Base-by-base conservation (phyloP, 2,329 filamentous ascomycete species). In the Periconia macrospinosa region DNA sequence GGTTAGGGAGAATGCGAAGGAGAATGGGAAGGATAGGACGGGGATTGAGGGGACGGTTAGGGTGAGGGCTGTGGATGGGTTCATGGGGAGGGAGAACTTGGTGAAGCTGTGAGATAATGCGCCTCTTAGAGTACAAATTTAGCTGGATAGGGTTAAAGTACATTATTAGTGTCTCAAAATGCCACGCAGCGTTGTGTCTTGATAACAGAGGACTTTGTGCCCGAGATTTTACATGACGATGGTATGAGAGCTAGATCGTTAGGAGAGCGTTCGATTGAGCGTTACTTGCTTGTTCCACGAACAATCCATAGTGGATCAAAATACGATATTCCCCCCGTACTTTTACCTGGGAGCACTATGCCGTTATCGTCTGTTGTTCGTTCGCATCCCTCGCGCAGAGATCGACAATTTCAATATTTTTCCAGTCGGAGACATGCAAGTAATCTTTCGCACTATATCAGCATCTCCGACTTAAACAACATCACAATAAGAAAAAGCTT, bases 351-450 rank as follows among this genome's bases (percentile, higher is more conserved):
- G 8, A 57, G 19, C 0, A 65, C 59, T 1, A 56, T 61, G 2
- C 65, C 61, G 11, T 61, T 57, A 41, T 65, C 64, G 20, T 69
- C 60, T 0, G 63, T 66, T 8, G 60, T 58, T 20, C 63, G 58
- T 30, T 52, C 43, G 0, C 58, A n/a, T 71, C 71, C 20, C 73
- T 71, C 55, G 77, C 73, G 56, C 76, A 77, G n/a, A 81, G 56
- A 50, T 80, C 75, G n/a, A 83, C 75, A 57, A 82, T 79, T 69
- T 83, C 79, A 30, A 83, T 76, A n/a, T 76, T 62, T 33, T 71
- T 72, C 80, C 80, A 84, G 0, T 79, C 80, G 7, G 78, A 74
- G 60, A 79, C 80, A 63, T 77, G 75, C 54, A 83, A 66, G 59
- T 80, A 83, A 53, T 82, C 63, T 67, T 30, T 2, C 7, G 8